Percentiles rank a stretch among this genome's conserved stretches.
Conservation (phyloP, 2,329 filamentous ascomycete species). For the Colletotrichum liriopes region DNA sequence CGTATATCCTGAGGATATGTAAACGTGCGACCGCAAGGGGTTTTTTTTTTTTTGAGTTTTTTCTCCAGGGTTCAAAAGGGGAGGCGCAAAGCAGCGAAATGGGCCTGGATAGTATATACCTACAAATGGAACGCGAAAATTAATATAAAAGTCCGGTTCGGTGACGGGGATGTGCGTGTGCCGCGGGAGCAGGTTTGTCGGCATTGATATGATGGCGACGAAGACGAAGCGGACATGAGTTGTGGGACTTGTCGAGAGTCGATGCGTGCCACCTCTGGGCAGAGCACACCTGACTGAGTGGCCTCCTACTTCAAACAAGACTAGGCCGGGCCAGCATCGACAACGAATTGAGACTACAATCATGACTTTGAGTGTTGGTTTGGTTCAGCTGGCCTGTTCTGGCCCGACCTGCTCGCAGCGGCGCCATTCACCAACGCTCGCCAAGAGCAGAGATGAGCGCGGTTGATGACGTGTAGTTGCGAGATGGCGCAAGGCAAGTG, state of each 20-base stretch:
- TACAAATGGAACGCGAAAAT: constrained; percentile 15
- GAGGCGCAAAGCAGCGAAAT: constrained; percentile 10
- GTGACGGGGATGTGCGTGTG: neutral
- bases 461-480: too few relatives aligned
- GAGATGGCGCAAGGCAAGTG: too few relatives aligned
- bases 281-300: neutral
- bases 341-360: too few relatives aligned
- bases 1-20: neutral
- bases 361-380: neutral
- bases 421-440: too few relatives aligned
- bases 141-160: neutral
- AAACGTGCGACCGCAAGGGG: constrained; percentile 4
- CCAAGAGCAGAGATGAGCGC: too few relatives aligned
- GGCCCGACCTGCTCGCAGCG: too few relatives aligned
- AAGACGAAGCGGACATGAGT: too few relatives aligned
- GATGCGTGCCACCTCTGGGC: neutral
- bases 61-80: neutral
- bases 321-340: too few relatives aligned
- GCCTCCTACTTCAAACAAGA: neutral
- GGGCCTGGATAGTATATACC: constrained; percentile 14
- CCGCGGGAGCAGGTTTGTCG: neutral
- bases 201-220: too few relatives aligned
- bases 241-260: neutral
- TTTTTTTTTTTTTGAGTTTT: neutral
- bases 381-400: too few relatives aligned